Evolutionary conservation across 2,329 filamentous ascomycete species (phyloP).

Genomic region (Geosmithia putterillii): DNA sequence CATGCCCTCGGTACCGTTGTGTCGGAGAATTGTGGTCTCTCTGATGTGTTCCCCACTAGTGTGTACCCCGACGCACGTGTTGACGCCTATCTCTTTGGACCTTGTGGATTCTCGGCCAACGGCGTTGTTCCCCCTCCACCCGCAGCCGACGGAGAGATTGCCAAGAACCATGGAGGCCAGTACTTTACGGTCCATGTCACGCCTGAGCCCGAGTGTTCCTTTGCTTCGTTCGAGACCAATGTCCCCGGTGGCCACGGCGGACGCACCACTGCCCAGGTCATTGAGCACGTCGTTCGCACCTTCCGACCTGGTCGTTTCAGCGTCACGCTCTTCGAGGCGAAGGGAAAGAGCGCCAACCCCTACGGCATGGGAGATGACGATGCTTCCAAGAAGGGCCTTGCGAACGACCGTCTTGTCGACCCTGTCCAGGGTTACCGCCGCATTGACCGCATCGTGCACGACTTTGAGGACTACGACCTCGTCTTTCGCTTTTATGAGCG

Average conservation of each 20-base stretch:
- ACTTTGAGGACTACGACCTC: slow-evolving; percentile 93
- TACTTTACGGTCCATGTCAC: slow-evolving; percentile 99
- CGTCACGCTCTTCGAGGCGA: slow-evolving; percentile 91
- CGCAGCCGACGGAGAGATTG: slow-evolving; percentile 27
- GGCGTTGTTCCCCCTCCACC: slow-evolving; percentile 77
- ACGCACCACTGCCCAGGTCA: slow-evolving; percentile 77
- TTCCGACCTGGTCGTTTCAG: slow-evolving; percentile 98
- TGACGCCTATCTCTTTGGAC: slow-evolving; percentile 91
- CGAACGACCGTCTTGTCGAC: slow-evolving; percentile 51
- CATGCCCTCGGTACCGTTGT: slow-evolving; percentile 89
- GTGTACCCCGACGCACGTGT: slow-evolving; percentile 88
- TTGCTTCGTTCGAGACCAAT: slow-evolving; percentile 97
- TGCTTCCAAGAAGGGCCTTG: slow-evolving; percentile 9
- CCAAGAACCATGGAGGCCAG: slow-evolving; percentile 45
- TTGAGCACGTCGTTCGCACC: slow-evolving; percentile 87
- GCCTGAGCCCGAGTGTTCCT: slow-evolving; percentile 92
- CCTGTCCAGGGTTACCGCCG: slow-evolving; percentile 75
- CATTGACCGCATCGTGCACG: slow-evolving; percentile 90
- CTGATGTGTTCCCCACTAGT: slow-evolving; percentile 74
- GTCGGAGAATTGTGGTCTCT: slow-evolving; percentile 78
- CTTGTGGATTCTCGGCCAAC: slow-evolving; percentile 95
- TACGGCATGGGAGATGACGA: slow-evolving; percentile 28
- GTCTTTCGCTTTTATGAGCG: slow-evolving; percentile 95
- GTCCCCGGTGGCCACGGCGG: slow-evolving; percentile 82
- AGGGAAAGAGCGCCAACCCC: slow-evolving; percentile 36